These are phyloP conservation scores for Phytomonas francai DNA, from an alignment of 208 protist species.

Conservation along the genomic window DNA sequence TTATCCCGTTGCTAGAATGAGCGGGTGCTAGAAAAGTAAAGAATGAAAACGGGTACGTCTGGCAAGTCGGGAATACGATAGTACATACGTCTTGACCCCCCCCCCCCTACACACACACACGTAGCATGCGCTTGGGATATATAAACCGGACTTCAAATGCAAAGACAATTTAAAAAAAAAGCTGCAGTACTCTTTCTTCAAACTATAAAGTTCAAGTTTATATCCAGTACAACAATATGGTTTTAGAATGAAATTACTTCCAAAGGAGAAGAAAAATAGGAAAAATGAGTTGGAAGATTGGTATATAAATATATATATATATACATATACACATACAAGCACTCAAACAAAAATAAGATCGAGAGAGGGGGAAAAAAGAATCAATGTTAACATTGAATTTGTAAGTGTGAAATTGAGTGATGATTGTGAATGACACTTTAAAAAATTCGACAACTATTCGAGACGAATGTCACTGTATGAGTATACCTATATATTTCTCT, in stretches of 20 bases:
- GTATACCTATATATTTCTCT: background rate
- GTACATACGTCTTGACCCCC: background rate
- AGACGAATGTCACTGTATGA: background rate
- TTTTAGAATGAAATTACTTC: slow-evolving; percentile 5
- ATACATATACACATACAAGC: slow-evolving; percentile 4
- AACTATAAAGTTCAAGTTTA: background rate
- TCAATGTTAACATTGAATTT: background rate
- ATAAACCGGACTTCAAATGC: background rate
- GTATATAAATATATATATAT: slow-evolving; percentile 5
- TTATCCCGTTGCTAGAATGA: background rate
- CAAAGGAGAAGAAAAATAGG: background rate
- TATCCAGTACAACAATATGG: background rate
- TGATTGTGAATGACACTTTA: slow-evolving; percentile 5
- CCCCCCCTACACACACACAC: no score
- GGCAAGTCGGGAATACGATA: no score
- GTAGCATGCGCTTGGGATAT: background rate
- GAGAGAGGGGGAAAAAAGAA: background rate
- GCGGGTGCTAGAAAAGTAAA: background rate
- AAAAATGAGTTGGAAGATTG: slow-evolving; percentile 6
- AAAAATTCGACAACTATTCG: background rate
- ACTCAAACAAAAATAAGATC: background rate
- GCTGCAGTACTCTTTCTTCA: background rate
- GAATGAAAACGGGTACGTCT: no score
- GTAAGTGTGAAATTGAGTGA: background rate
- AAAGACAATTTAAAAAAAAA: background rate